Conservation (phyloP, 2,329 filamentous ascomycete genomes). For the Pestalotiopsis sp. region DNA sequence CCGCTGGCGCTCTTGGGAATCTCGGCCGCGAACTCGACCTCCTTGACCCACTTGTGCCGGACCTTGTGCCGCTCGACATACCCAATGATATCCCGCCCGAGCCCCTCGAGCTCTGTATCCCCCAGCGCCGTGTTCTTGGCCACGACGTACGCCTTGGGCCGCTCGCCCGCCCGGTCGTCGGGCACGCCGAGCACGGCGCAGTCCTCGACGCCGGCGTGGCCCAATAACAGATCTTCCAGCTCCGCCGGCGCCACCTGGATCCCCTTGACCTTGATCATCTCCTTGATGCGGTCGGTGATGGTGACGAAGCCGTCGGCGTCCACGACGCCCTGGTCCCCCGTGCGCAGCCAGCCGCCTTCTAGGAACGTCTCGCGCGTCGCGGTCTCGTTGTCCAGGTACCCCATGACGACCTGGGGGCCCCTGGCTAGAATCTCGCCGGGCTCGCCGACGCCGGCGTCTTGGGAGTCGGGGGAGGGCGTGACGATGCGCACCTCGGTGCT, state of each 20-base stretch:
- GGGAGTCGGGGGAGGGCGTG: constrained; percentile 20
- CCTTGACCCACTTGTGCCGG: constrained; percentile 57
- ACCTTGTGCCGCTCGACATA: constrained; percentile 59
- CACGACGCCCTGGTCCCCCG: constrained; percentile 59
- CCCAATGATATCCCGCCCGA: constrained; percentile 43
- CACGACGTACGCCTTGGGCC: constrained; percentile 61
- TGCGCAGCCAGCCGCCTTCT: constrained; percentile 47
- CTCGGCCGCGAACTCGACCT: constrained; percentile 50
- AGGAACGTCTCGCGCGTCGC: constrained; percentile 39
- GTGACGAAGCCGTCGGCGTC: constrained; percentile 58
- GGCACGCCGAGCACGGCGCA: constrained; percentile 56
- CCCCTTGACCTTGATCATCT: constrained; percentile 71
- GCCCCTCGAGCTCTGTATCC: constrained; percentile 23
- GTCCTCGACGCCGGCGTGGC: constrained; percentile 59
- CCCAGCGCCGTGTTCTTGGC: constrained; percentile 31
- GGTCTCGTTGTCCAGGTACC: constrained; percentile 45
- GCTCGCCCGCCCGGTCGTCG: constrained; percentile 59
- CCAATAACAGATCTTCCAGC: constrained; percentile 63
- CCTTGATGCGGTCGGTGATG: constrained; percentile 66
- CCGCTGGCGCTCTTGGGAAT: constrained; percentile 65
- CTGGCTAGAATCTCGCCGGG: constrained; percentile 51
- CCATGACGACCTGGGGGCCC: constrained; percentile 53
- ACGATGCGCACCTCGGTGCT: constrained; percentile 64
- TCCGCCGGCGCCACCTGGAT: constrained; percentile 66
- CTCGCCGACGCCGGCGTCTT: constrained; percentile 52